These are phyloP conservation scores for Serendipita sp. DNA, from an alignment of 1,284 basidiomycete genomes.

Conservation along the genomic window DNA sequence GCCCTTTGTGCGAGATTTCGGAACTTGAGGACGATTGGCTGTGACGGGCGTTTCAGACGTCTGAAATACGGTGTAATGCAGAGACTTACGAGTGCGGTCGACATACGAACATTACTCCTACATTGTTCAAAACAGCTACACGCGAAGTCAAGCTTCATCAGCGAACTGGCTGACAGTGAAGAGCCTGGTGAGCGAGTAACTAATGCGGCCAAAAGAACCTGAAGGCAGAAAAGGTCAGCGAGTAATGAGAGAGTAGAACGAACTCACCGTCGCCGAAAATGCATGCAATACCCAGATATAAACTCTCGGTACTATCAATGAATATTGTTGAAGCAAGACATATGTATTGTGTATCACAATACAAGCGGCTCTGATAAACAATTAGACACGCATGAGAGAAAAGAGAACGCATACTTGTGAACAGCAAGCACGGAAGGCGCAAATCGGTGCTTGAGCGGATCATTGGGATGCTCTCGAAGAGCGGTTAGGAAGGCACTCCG, in stretches of 20 bases:
- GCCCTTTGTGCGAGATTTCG: not conserved
- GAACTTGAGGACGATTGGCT: not conserved
- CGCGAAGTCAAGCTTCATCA: not conserved
- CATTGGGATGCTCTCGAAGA: constrained; percentile 36
- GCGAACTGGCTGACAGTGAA: not conserved
- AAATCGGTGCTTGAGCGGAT: constrained; percentile 48
- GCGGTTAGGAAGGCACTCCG: constrained; percentile 56
- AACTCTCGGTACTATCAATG: not conserved
- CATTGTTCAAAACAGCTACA: not conserved
- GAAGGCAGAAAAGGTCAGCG: not conserved
- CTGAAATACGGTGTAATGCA: not conserved
- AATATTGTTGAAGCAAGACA: constrained; percentile 1
- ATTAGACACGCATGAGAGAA: not conserved
- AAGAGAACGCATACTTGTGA: not conserved
- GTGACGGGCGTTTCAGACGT: not conserved
- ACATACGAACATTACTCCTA: not conserved
- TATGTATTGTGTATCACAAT: not conserved
- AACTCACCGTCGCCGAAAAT: not conserved
- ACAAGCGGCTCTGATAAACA: not conserved
- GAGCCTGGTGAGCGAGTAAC: not conserved
- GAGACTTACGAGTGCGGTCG: not conserved
- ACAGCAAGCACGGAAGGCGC: constrained; percentile 50
- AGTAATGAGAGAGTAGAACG: not conserved
- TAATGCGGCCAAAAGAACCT: constrained; percentile 2
- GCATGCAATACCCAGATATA: constrained; percentile 1